A percentile compares a stretch with the other conserved stretches of the same genome.
Conservation (phyloP, 495 filamentous ascomycete genomes). For the Penicillium robsamsonii region DNA sequence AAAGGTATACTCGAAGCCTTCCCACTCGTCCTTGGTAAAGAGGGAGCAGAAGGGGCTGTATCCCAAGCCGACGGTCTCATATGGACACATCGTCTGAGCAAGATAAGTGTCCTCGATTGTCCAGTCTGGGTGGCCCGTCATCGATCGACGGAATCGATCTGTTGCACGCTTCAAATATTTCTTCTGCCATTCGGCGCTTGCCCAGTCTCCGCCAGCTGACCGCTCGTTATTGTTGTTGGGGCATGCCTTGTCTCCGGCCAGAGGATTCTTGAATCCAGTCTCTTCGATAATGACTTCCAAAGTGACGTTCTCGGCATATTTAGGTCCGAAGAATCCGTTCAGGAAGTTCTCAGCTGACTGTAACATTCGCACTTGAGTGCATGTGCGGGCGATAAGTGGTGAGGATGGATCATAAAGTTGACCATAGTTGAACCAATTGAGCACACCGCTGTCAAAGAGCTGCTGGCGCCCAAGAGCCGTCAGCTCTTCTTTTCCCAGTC, state of each 20-base stretch:
- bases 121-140: constrained; percentile 49
- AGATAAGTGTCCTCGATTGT: constrained; percentile 51
- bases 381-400: constrained; percentile 61
- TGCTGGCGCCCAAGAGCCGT: constrained; percentile 52
- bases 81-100: constrained; percentile 55
- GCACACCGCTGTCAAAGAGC: constrained; percentile 49
- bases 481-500: constrained; percentile 45
- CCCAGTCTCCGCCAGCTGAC: constrained; percentile 3
- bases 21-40: constrained; percentile 52
- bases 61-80: constrained; percentile 59
- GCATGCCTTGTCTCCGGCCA: constrained; percentile 38
- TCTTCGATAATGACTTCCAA: constrained; percentile 51
- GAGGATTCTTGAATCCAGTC: constrained; percentile 15
- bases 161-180: constrained; percentile 51
- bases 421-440: constrained; percentile 61
- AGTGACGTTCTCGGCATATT: constrained; percentile 54
- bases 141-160: constrained; percentile 36
- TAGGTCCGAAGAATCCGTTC: constrained; percentile 58
- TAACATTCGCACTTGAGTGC: constrained; percentile 54
- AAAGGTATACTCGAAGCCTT: constrained; percentile 49
- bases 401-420: constrained; percentile 57
- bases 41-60: constrained; percentile 53
- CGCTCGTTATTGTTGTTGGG: constrained; percentile 30
- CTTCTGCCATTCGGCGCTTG: constrained; percentile 33
- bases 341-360: constrained; percentile 48